Conservation (phyloP, 768 basidiomycete genomes). For the Boletellus ananiceps region DNA sequence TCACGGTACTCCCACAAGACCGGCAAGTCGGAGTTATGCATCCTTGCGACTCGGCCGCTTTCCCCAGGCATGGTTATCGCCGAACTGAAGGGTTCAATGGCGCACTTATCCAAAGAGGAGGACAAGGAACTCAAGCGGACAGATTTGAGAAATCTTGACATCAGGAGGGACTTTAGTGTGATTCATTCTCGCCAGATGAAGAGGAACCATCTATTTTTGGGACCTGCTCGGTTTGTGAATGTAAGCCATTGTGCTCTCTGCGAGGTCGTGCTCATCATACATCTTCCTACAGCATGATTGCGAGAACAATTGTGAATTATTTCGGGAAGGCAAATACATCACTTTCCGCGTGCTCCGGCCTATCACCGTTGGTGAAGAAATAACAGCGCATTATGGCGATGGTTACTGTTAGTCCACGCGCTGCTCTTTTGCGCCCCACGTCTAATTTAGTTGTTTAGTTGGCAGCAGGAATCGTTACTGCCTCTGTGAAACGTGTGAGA, state of each 20-base stretch:
- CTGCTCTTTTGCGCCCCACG: conserved; percentile 17
- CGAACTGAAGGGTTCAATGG: conserved; percentile 91
- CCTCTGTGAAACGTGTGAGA: conserved; percentile 85
- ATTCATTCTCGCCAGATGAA: conserved; percentile 90
- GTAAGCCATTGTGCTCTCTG: conserved; percentile 42
- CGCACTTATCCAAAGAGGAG: conserved; percentile 79
- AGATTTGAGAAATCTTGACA: conserved; percentile 62
- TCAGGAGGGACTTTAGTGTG: conserved; percentile 85
- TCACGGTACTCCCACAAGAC: conserved; percentile 83
- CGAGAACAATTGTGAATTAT: conserved; percentile 83
- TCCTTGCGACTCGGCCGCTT: conserved; percentile 73
- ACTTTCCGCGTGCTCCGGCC: conserved; percentile 80
- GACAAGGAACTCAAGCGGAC: conserved; percentile 84
- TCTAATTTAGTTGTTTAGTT: conserved; percentile 42
- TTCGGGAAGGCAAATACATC: conserved; percentile 85
- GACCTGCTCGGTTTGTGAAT: conserved; percentile 89
- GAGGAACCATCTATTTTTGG: conserved; percentile 87
- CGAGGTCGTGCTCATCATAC: background rate
- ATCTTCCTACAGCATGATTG: conserved; percentile 69
- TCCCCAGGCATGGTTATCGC: conserved; percentile 67
- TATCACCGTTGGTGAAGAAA: conserved; percentile 78
- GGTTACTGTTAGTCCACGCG: conserved; percentile 69
- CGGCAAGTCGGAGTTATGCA: conserved; percentile 86
- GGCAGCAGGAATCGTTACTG: conserved; percentile 70
- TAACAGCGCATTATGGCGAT: conserved; percentile 87